Conservation (phyloP, 768 basidiomycete species). For the Boletus rubropictus region DNA sequence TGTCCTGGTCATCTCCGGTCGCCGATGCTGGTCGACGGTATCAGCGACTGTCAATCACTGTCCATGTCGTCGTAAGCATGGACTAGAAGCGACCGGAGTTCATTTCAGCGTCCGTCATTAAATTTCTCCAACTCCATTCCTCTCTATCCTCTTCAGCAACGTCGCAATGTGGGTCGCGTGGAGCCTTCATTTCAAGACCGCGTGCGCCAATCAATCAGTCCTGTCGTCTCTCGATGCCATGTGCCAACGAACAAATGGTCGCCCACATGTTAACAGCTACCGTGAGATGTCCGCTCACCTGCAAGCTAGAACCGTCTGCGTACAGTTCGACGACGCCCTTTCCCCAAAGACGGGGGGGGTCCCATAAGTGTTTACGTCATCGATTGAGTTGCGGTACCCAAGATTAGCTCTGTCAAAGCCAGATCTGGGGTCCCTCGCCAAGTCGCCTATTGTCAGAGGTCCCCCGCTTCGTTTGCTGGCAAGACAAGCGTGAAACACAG, state of each 20-base stretch:
- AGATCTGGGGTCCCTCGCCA: conserved; percentile 4
- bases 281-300: too few species aligned
- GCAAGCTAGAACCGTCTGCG: too few species aligned
- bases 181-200: background rate
- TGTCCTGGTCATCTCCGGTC: background rate
- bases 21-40: too few species aligned
- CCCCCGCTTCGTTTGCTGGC: too few species aligned
- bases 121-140: background rate
- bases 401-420: conserved; percentile 9
- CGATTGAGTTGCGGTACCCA: background rate
- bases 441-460: background rate
- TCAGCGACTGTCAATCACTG: background rate
- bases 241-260: conserved; percentile 7
- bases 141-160: conserved; percentile 6
- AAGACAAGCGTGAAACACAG: background rate
- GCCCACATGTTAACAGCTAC: too few species aligned
- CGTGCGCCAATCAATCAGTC: background rate
- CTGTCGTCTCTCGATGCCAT: conserved; percentile 5
- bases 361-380: conserved; percentile 7
- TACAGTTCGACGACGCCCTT: too few species aligned
- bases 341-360: too few species aligned
- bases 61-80: background rate
- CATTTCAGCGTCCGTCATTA: background rate
- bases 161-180: background rate
- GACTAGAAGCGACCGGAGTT: conserved; percentile 10